A percentile compares a stretch with the other conserved stretches of the same genome.
These are phyloP conservation scores for Fusarium sulawesiense DNA, from an alignment of 2,329 filamentous ascomycete species.

Conservation along the genomic window DNA sequence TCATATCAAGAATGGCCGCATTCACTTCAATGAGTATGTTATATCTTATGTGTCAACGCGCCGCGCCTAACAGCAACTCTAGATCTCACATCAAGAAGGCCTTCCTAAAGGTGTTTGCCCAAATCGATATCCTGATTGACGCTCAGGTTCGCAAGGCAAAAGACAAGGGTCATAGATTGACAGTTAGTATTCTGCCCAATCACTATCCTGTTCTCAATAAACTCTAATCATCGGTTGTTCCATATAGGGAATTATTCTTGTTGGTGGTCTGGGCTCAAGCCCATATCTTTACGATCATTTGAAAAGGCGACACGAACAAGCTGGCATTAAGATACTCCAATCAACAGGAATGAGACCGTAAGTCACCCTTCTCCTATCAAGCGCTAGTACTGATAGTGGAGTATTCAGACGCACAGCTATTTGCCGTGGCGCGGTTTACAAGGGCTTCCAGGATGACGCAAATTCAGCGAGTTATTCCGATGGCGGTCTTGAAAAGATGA, in stretches of 20 bases:
- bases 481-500: background rate
- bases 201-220: no score
- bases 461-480: background rate
- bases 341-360: background rate
- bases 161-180: background rate
- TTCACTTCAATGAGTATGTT: background rate
- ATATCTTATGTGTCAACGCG: no score
- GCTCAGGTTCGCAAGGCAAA: background rate
- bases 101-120: rapidly evolving
- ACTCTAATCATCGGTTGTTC: background rate
- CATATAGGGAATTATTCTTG: background rate
- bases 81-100: background rate
- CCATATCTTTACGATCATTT: background rate
- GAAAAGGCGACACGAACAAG: background rate
- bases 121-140: background rate
- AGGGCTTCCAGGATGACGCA: background rate
- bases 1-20: background rate
- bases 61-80: no score
- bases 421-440: conserved; percentile 1
- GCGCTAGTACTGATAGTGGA: no score
- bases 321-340: background rate
- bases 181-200: background rate
- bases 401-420: background rate
- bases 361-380: no score
- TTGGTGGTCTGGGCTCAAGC: background rate